Evolutionary conservation across 306 rosid species (phyloP).

Genomic region (Vigna radiata): DNA sequence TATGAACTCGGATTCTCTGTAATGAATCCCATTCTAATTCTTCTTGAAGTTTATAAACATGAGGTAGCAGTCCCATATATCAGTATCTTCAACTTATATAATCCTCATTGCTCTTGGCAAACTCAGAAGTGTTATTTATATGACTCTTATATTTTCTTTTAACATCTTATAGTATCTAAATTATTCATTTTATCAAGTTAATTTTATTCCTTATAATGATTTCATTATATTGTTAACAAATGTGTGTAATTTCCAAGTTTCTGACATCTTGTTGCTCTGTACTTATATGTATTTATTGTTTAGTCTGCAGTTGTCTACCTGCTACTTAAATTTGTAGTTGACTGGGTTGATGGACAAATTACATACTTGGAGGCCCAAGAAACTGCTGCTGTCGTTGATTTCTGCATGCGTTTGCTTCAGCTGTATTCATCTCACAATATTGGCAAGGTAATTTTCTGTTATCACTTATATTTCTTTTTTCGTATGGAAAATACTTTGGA

Average conservation of each 20-base stretch:
- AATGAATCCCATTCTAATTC: constrained; percentile 69
- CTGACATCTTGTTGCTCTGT: constrained; percentile 35
- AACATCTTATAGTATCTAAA: constrained; percentile 26
- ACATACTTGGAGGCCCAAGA: constrained; percentile 82
- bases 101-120: constrained; percentile 30
- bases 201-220: constrained; percentile 15
- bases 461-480: constrained; percentile 26
- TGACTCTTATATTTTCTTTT: neutral
- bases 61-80: constrained; percentile 66
- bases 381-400: constrained; percentile 75
- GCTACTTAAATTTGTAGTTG: constrained; percentile 91
- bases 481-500: constrained; percentile 10
- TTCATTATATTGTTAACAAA: neutral
- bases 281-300: constrained; percentile 48
- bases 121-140: constrained; percentile 10
- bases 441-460: constrained; percentile 76
- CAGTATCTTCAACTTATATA: constrained; percentile 20
- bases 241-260: constrained; percentile 23
- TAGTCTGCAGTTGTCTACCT: constrained; percentile 96
- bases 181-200: constrained; percentile 10
- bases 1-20: constrained; percentile 87
- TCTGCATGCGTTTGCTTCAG: constrained; percentile 92
- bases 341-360: constrained; percentile 97
- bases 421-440: constrained; percentile 90
- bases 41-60: constrained; percentile 88